Conservation (phyloP, 1,284 basidiomycete genomes). For the Lentinula novae-zelandiae region DNA sequence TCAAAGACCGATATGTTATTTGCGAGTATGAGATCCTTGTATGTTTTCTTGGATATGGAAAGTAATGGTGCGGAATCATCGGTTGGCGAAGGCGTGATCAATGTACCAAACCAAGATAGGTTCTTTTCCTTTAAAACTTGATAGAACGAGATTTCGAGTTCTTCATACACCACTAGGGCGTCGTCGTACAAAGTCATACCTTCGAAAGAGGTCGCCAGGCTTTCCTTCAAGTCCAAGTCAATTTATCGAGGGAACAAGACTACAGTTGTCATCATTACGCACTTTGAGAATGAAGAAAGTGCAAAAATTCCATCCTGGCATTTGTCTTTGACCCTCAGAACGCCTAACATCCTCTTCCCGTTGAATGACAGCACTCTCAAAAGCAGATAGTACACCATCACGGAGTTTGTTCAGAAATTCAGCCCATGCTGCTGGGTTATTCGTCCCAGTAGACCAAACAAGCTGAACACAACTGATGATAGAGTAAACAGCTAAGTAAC, state of each 20-base stretch:
- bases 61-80: slow-evolving; percentile 85
- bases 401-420: slow-evolving; percentile 89
- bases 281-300: slow-evolving; percentile 95
- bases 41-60: slow-evolving; percentile 80
- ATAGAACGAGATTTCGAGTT: slow-evolving; percentile 86
- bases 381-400: slow-evolving; percentile 79
- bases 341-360: slow-evolving; percentile 87
- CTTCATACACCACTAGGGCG: slow-evolving; percentile 85
- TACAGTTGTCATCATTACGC: slow-evolving; percentile 5
- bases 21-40: slow-evolving; percentile 84
- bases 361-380: slow-evolving; percentile 75
- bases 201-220: slow-evolving; percentile 88
- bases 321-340: slow-evolving; percentile 80
- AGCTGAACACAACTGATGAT: slow-evolving; percentile 73
- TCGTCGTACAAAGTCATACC: slow-evolving; percentile 89
- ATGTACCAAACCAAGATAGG: slow-evolving; percentile 84
- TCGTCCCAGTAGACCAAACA: slow-evolving; percentile 60
- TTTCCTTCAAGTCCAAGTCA: slow-evolving; percentile 61
- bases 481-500: slow-evolving; percentile 16
- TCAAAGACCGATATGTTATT: slow-evolving; percentile 95
- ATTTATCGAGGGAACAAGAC: background rate
- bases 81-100: slow-evolving; percentile 65
- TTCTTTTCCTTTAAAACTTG: slow-evolving; percentile 79
- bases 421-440: slow-evolving; percentile 84
- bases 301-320: slow-evolving; percentile 97